Evolutionary conservation across 129 eudicot genomes (phyloP).

Genomic region (Chrysanthemum makinoi): DNA sequence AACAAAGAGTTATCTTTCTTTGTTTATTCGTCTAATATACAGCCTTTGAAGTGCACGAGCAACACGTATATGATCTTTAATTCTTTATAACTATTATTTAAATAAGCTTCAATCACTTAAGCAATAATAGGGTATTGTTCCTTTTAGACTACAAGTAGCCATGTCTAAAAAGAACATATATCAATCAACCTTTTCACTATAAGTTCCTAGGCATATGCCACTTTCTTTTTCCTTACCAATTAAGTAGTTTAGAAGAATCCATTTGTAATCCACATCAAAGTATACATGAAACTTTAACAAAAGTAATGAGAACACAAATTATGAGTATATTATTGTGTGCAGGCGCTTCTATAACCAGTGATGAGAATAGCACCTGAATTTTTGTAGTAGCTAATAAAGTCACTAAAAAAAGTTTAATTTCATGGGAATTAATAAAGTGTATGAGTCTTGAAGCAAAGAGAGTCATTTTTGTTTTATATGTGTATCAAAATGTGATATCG

Average conservation of each 20-base stretch:
- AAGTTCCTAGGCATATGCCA: slow-evolving; percentile 19
- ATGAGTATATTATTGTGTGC: not conserved
- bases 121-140: not conserved
- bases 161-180: slow-evolving; percentile 18
- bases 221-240: slow-evolving; percentile 23
- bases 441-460: no score
- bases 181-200: slow-evolving; percentile 17
- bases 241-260: slow-evolving; percentile 28
- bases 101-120: not conserved
- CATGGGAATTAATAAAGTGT: no score
- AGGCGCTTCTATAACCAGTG: not conserved
- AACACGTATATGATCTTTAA: no score
- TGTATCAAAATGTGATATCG: no score
- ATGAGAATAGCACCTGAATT: no score
- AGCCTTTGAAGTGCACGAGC: no score
- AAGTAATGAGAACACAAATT: slow-evolving; percentile 18
- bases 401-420: no score
- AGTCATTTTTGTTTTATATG: no score
- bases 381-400: no score
- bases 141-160: not conserved
- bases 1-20: no score
- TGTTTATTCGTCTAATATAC: no score
- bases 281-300: slow-evolving; percentile 17
- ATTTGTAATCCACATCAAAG: slow-evolving; percentile 31
- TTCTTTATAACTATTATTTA: not conserved